Evolutionary conservation across 2,329 filamentous ascomycete genomes (phyloP), one percentile per base, ranked within the genome.

Genomic region (Aspergillus transmontanensis): DNA sequence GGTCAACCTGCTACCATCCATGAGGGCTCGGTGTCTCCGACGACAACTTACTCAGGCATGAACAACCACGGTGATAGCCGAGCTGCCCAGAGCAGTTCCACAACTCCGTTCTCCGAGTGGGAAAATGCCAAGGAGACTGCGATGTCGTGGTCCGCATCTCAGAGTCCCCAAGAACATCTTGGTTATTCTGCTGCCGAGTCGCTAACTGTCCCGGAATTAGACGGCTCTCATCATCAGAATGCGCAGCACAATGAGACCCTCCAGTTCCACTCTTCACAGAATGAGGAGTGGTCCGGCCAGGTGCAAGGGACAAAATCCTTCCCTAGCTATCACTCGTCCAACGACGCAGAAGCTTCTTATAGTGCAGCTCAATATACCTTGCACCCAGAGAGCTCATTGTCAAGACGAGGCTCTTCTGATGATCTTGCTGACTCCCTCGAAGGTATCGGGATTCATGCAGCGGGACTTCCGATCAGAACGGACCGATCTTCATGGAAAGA

Each of bases 371-470:
- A 73, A 53, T 78, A 75, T 64, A 65, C 71, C 16, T 64, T 78
- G 61, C 75, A 76, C 45, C 69, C 74, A n/a, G 70, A 75, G 45
- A 71, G 72, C 46, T 63, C 71, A 21, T 58, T 74, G 41, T 63
- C 71, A 21, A 67, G 74, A 26, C 73, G 75, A 48, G 74, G 70
- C 36, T 76, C 75, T 19, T 76, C 75, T 1, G 75, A 76, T 64
- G 76, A 77, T 5, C 70, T 78, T 32, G 70, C 72, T 4, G 66
- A 73, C 56, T 73, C 73, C 4, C 59, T 79, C 21, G 72, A 74
- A 48, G 74, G 73, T 4, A 76, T 79, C 66, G 77, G 77, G 14
- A 78, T 79, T 55, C 70, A 73, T 57, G 70, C 71, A 6, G 65
- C 67, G 4, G 69, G 65, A 34, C 67, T 77, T 55, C 63, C 68